Evolutionary conservation across 1,284 basidiomycete genomes (phyloP).

Genomic region (Papiliotrema laurentii): DNA sequence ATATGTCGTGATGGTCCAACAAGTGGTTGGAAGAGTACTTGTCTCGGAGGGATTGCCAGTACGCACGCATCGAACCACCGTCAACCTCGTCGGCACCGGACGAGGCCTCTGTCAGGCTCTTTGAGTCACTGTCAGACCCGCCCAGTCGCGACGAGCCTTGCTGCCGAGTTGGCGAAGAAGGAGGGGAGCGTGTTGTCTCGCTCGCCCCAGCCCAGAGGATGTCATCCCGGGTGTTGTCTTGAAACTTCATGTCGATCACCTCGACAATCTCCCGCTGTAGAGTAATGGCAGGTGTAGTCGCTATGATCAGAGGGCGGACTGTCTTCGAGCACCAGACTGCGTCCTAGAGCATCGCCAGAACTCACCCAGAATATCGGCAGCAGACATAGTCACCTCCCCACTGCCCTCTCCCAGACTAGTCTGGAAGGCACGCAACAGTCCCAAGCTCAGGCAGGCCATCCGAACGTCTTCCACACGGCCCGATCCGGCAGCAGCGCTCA

Average conservation of each 20-base stretch:
- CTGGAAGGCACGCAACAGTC: conserved; percentile 67
- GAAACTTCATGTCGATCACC: conserved; percentile 53
- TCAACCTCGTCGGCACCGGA: not conserved
- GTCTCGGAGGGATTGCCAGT: conserved; percentile 19
- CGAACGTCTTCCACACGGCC: conserved; percentile 67
- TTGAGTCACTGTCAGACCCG: no score
- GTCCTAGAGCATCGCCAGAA: conserved; percentile 6
- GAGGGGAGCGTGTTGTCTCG: not conserved
- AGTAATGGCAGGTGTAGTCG: conserved; percentile 63
- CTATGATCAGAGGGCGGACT: no score
- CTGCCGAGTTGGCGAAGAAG: not conserved
- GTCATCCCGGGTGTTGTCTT: conserved; percentile 52
- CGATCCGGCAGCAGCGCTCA: conserved; percentile 56
- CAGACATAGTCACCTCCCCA: conserved; percentile 54
- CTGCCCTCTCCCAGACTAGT: conserved; percentile 66
- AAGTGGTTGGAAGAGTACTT: conserved; percentile 51
- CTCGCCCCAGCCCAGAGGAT: conserved; percentile 58
- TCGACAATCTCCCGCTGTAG: conserved; percentile 63
- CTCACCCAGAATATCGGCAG: conserved; percentile 65
- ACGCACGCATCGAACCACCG: conserved; percentile 3
- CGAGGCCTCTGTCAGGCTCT: no score
- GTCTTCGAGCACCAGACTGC: conserved; percentile 51
- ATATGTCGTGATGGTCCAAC: conserved; percentile 40
- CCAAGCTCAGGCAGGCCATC: conserved; percentile 65
- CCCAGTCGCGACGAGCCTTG: not conserved